phyloP scores from a whole-genome alignment of 2,329 filamentous ascomycete species.

The Colletotrichum tanaceti region DNA sequence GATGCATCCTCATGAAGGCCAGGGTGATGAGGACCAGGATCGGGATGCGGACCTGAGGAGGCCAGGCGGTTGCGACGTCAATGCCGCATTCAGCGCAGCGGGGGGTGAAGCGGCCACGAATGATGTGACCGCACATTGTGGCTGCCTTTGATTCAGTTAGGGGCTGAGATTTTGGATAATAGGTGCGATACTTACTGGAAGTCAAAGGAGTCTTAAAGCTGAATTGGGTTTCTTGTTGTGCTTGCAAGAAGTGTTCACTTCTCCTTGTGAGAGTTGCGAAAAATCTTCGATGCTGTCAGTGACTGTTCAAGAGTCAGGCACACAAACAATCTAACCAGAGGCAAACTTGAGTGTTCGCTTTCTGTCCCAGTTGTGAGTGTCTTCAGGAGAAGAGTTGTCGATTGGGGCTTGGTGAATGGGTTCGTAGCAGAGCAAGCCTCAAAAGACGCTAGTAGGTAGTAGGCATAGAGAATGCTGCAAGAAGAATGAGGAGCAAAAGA shows the following conservation, averaged over 20 bases:
- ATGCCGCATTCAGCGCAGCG: slow-evolving; percentile 13
- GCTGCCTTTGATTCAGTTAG: not conserved
- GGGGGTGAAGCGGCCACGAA: slow-evolving; percentile 23
- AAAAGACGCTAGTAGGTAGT: not conserved
- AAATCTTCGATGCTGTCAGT: not conserved
- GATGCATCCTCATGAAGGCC: slow-evolving; percentile 29
- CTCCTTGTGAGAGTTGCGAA: not conserved
- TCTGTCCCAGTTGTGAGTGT: not conserved
- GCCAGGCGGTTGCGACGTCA: slow-evolving; percentile 31
- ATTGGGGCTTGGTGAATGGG: not conserved
- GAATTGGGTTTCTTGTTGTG: not conserved
- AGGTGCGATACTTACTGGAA: not conserved
- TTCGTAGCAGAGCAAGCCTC: too few relatives aligned
- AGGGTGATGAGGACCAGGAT: slow-evolving; percentile 21
- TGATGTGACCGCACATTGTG: slow-evolving; percentile 27
- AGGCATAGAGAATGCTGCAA: not conserved
- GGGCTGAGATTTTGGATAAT: not conserved
- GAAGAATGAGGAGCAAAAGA: not conserved
- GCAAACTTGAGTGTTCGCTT: not conserved
- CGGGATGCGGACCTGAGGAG: slow-evolving; percentile 19
- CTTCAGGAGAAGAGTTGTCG: not conserved
- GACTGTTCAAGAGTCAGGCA: not conserved
- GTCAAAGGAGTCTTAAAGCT: not conserved
- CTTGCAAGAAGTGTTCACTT: not conserved
- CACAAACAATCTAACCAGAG: not conserved